Evolutionary conservation across 306 rosid genomes (phyloP).

Genomic region (Cicer cuneatum): DNA sequence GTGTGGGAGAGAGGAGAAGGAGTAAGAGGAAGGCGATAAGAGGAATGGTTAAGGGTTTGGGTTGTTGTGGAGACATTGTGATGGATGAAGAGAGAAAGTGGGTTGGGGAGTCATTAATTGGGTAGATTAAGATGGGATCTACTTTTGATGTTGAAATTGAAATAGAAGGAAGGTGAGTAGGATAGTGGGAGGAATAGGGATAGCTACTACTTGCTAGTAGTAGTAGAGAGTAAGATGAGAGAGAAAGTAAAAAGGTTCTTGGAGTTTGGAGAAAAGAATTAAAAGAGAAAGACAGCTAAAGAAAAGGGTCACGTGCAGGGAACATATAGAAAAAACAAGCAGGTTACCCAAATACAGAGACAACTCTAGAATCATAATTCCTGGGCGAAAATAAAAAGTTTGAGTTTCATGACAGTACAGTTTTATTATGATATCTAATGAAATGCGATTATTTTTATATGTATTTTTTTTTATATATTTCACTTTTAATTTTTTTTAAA

Average conservation of each 20-base stretch:
- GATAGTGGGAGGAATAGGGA: neutral
- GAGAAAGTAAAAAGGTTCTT: neutral
- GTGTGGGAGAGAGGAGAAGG: neutral
- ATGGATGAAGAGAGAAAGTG: constrained; percentile 20
- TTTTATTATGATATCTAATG: too few relatives aligned
- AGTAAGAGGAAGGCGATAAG: constrained; percentile 33
- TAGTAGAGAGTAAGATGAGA: neutral
- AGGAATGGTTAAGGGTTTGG: neutral
- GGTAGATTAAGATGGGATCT: constrained; percentile 44
- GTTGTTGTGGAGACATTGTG: constrained; percentile 38
- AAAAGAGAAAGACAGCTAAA: neutral
- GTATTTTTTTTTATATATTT: too few relatives aligned
- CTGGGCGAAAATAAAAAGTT: too few relatives aligned
- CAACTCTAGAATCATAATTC: too few relatives aligned
- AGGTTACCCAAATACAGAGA: too few relatives aligned
- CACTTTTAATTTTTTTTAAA: too few relatives aligned
- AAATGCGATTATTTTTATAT: too few relatives aligned
- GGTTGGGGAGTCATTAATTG: constrained; percentile 26
- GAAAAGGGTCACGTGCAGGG: constrained; percentile 15
- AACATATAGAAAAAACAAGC: neutral
- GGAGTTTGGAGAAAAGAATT: constrained; percentile 1
- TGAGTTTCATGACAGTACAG: too few relatives aligned
- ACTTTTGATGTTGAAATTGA: neutral
- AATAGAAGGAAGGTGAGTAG: neutral
- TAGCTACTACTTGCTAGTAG: neutral